Evolutionary conservation across 140 eudicot genomes (phyloP).

Genomic region (Flaveria floridana): DNA sequence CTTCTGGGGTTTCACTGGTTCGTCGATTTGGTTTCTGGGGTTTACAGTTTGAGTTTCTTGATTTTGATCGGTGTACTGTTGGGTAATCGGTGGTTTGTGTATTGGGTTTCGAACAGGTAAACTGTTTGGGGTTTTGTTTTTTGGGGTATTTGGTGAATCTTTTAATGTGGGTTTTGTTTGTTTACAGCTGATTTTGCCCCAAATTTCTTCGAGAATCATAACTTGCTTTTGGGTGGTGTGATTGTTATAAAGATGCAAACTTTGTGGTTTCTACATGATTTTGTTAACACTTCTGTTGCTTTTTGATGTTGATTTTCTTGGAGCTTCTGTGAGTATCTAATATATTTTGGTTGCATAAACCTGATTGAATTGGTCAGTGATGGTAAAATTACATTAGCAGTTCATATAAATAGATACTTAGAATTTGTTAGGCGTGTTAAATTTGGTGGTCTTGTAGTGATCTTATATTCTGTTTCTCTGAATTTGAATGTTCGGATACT

Average conservation of each 20-base stretch:
- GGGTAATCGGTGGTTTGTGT: slow-evolving; percentile 17
- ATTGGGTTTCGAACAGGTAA: slow-evolving; percentile 35
- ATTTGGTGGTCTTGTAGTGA: slow-evolving; percentile 4
- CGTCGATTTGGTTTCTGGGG: slow-evolving; percentile 24
- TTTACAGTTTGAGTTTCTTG: slow-evolving; percentile 16
- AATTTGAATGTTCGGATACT: background rate
- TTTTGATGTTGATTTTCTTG: too few relatives aligned
- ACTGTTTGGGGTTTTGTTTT: slow-evolving; percentile 19
- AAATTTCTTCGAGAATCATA: slow-evolving; percentile 7
- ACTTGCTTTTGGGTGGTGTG: background rate
- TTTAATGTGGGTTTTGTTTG: slow-evolving; percentile 21
- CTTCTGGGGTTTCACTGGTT: slow-evolving; percentile 28
- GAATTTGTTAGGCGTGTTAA: background rate
- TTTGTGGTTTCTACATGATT: background rate
- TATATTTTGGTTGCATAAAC: slow-evolving; percentile 3
- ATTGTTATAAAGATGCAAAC: background rate
- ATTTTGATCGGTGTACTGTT: background rate
- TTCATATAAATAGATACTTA: background rate
- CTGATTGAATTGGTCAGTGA: slow-evolving; percentile 12
- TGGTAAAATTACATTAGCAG: background rate
- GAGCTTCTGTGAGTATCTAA: too few relatives aligned
- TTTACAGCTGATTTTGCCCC: slow-evolving; percentile 27
- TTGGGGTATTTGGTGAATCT: background rate
- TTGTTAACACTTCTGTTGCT: background rate
- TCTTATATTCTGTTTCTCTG: background rate